Base-by-base conservation (phyloP, 768 basidiomycete genomes). In the Serendipita vermifera region DNA sequence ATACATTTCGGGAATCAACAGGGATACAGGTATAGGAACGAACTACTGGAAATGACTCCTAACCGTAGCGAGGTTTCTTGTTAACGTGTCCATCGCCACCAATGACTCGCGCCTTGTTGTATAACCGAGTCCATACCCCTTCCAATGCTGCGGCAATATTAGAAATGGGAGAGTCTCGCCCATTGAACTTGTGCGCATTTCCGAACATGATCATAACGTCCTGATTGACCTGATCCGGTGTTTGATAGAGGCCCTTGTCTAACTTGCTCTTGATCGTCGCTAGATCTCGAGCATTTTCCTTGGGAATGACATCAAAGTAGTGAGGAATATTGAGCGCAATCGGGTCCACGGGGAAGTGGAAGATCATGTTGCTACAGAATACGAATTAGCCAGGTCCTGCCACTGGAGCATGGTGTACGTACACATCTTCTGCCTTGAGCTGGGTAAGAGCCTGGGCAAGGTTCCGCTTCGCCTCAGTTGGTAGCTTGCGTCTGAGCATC, bases 161-260 rank as follows among this genome's bases (percentile, higher is more conserved):
- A 14, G 83, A 88, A n/a, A 89, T 85, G 57, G 87, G 84, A 2
- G 86, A 87, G 40, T 83, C 81, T 1, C 72, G 71, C 0, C 85
- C 86, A 61, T 98, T 98, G 76, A 96, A 98, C 55, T 76, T 78
- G 66, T 86, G 77, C 14, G 93, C 89, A 65, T 97, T 98, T 58
- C 78, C 71, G 58, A 89, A 69, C 91, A 98, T 94, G 38, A 93
- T 75, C 39, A 84, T 79, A 55, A 93, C 69, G 65, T 98, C 94
- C 1, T 81, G 84, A 65, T 88, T 85, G 63, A 94, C 82, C 2
- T 80, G 80, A 41, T 87, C 85, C 54, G 81, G 68, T 2, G 80
- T 77, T 31, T 84, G 81, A 66, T 93, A 93, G 67, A 83, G 85
- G 71, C 91, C 90, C 32, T 70, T 71, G 57, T 90, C 86, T 58